These are phyloP conservation scores for Paraphaeosphaeria sporulosa DNA, from an alignment of 2,329 filamentous ascomycete genomes.

Conservation along the genomic window DNA sequence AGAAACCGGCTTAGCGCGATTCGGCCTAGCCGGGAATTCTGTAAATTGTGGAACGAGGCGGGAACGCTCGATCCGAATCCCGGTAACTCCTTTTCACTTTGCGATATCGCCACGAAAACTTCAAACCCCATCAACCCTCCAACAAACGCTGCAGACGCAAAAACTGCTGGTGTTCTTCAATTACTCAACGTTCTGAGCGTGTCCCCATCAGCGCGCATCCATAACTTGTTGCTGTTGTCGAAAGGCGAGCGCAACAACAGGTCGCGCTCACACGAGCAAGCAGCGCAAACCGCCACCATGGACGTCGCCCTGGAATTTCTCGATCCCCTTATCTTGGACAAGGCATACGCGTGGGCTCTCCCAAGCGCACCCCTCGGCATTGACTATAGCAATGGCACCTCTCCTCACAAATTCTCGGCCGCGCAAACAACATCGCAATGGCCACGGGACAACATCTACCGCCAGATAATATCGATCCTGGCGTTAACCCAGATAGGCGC, in stretches of 20 bases:
- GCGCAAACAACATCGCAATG: constrained; percentile 22
- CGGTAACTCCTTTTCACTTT: neutral
- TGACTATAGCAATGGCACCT: constrained; percentile 17
- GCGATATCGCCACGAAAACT: neutral
- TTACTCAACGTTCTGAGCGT: neutral
- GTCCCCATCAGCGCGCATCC: neutral
- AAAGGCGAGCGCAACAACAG: neutral
- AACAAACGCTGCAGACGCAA: neutral
- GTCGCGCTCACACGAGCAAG: neutral
- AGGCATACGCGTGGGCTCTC: constrained; percentile 25
- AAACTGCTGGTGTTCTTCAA: neutral
- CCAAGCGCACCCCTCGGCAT: constrained; percentile 17
- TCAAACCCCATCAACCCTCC: neutral
- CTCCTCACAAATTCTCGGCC: constrained; percentile 16
- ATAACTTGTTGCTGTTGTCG: neutral
- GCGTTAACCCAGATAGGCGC: constrained; percentile 26
- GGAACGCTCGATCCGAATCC: neutral
- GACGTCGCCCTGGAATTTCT: constrained; percentile 28
- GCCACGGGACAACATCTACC: constrained; percentile 30
- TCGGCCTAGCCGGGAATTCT: neutral
- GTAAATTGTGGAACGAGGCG: neutral
- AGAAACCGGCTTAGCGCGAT: neutral
- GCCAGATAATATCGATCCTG: constrained; percentile 25
- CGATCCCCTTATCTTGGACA: constrained; percentile 27
- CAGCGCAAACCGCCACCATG: constrained; percentile 14